Evolutionary conservation across 805 yeast genomes (phyloP), one percentile per base, ranked within the genome.

Genomic region (Danielozyma ontarioensis): DNA sequence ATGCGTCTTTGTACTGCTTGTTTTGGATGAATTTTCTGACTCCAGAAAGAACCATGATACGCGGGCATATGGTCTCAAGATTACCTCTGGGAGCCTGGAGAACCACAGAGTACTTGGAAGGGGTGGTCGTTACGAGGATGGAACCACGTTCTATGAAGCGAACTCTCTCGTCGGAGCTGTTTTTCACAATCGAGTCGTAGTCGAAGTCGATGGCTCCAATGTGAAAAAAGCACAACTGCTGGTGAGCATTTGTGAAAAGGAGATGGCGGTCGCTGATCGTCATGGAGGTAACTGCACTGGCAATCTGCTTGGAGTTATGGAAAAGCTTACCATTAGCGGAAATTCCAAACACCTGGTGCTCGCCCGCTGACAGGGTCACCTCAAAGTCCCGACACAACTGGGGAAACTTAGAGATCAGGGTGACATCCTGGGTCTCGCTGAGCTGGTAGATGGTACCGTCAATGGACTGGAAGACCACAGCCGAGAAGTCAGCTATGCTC

Each of bases 41-140:
- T 15, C 82, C 93, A 10, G 84, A 73, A 25, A 93, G 63, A 3
- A 90, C 95, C 83, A 93, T 79, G 29, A 93, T 83, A 55, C 98
- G 73, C 11, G 99, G 98, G 50, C 78, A 80, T 13, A 93, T 83
- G 0, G 97, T 88, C 57, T 93, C 99, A 45, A 93, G 64, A 50
- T 93, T 93, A 40, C 99, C 99, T 55, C 99, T 75, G 38, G 95
- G 95, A 4, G 96, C 96, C 57, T 93, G 96, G 33, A 93, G 66
- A 3, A 86, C 78, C 13, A 94, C 88, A 1, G 89, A 73, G 36
- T 88, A 79, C 35, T 76, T 82, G 0, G 90, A 76, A 1, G 97
- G 96, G 49, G 88, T 81, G 2, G 77, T 76, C 25, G 88, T 68
- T 0, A 90, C 86, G 30, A 93, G 59, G n/a, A 83, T 47, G 0